Percentiles rank a stretch among this genome's conserved stretches.
Conservation (phyloP, 768 basidiomycete species). For the Coprinellus micaceus region DNA sequence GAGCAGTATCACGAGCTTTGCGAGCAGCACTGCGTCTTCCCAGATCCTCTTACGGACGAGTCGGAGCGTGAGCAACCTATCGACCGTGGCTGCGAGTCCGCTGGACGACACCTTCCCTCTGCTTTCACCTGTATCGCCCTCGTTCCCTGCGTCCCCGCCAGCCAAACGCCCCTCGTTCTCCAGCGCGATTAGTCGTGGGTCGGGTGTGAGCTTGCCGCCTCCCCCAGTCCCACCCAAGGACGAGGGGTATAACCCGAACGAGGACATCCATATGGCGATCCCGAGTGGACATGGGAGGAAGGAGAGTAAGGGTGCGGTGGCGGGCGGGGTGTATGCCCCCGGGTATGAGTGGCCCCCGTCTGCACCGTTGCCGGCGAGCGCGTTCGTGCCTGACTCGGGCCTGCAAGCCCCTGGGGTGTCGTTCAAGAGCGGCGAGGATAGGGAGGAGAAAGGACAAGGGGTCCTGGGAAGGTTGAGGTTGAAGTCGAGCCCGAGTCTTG, state of each 20-base stretch:
- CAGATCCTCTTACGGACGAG: background rate
- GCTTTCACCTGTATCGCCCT: too few relatives aligned
- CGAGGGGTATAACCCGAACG: background rate
- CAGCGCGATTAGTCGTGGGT: background rate
- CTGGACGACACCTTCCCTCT: too few relatives aligned
- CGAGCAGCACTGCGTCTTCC: too few relatives aligned
- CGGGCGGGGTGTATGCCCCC: too few relatives aligned
- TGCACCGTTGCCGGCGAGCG: background rate
- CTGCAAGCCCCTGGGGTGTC: background rate
- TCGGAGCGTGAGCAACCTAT: background rate
- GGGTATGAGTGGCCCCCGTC: background rate
- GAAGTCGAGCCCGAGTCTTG: background rate
- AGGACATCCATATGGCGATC: too few relatives aligned
- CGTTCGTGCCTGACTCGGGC: background rate
- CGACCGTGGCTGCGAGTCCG: background rate
- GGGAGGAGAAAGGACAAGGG: background rate
- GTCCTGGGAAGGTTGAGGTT: conserved; percentile 3
- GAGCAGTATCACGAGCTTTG: background rate
- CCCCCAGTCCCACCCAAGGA: conserved; percentile 1
- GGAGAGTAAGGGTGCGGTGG: too few relatives aligned
- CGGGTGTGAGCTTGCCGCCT: background rate
- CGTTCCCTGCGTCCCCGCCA: background rate
- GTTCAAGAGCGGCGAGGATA: background rate
- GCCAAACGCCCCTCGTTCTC: too few relatives aligned
- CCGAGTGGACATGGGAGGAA: too few relatives aligned